Evolutionary conservation across 352 stramenopile genomes (phyloP).

Genomic region (Globisporangium splendens): DNA sequence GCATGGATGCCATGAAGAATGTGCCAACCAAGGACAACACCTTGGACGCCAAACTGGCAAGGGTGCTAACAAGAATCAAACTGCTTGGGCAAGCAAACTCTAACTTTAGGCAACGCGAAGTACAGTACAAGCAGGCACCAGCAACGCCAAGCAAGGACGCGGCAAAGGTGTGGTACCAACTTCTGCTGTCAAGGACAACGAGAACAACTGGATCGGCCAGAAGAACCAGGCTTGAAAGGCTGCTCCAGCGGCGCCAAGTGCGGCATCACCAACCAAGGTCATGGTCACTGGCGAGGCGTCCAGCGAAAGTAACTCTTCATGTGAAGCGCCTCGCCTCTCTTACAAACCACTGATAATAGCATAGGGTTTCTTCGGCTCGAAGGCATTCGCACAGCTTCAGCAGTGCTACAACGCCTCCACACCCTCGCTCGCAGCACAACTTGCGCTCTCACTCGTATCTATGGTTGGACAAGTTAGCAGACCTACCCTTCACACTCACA

Average conservation of each 20-base stretch:
- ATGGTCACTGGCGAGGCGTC: neutral
- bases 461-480: no score
- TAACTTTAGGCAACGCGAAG: conserved; percentile 2
- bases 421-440: no score
- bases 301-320: conserved; percentile 6
- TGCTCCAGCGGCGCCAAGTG: neutral
- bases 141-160: neutral
- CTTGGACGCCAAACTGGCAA: no score
- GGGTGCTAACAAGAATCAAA: conserved; percentile 1
- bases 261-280: neutral
- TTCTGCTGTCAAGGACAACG: conserved; percentile 1
- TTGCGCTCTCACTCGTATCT: no score
- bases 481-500: no score
- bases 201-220: conserved; percentile 1
- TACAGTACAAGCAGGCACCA: neutral
- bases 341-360: neutral
- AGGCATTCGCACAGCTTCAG: no score
- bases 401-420: no score
- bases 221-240: neutral
- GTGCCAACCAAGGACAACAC: conserved; percentile 3
- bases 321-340: neutral
- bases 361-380: neutral
- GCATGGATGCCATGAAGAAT: conserved; percentile 6
- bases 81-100: neutral
- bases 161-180: neutral